These are phyloP conservation scores for Triangularia setosa DNA, from an alignment of 2,329 filamentous ascomycete genomes.

Conservation along the genomic window DNA sequence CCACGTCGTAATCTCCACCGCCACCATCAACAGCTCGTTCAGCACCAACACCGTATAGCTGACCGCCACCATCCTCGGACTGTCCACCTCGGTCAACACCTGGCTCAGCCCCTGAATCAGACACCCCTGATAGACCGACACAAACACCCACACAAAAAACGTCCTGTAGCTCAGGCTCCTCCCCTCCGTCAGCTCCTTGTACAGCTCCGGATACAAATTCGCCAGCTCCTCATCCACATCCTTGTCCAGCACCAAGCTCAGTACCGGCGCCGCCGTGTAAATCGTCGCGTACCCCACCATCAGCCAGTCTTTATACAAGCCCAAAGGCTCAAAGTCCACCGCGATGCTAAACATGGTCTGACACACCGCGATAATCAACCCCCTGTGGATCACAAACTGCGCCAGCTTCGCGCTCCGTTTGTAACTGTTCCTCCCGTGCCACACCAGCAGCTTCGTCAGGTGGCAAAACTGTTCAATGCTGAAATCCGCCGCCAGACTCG, in stretches of 20 bases:
- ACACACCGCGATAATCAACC: slow-evolving; percentile 89
- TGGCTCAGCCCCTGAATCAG: slow-evolving; percentile 95
- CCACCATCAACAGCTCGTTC: slow-evolving; percentile 97
- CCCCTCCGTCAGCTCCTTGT: slow-evolving; percentile 92
- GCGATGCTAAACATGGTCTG: slow-evolving; percentile 98
- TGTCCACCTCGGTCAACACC: slow-evolving; percentile 74
- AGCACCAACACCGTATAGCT: slow-evolving; percentile 88
- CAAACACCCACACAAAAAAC: slow-evolving; percentile 94
- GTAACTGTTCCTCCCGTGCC: slow-evolving; percentile 97
- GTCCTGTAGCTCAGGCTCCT: slow-evolving; percentile 85
- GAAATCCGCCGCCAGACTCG: slow-evolving; percentile 92
- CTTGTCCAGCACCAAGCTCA: slow-evolving; percentile 88
- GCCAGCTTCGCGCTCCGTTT: slow-evolving; percentile 92
- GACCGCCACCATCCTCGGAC: slow-evolving; percentile 76
- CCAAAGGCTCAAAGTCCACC: slow-evolving; percentile 86
- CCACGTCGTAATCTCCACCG: slow-evolving; percentile 95
- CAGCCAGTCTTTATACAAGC: slow-evolving; percentile 93
- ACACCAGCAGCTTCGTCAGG: slow-evolving; percentile 93
- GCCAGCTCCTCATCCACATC: slow-evolving; percentile 93
- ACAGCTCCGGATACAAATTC: slow-evolving; percentile 93
- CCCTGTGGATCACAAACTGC: slow-evolving; percentile 97
- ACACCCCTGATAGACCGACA: slow-evolving; percentile 91
- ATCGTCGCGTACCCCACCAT: slow-evolving; percentile 94
- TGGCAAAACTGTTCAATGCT: slow-evolving; percentile 94
- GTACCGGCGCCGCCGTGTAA: slow-evolving; percentile 90